Evolutionary conservation across 495 filamentous ascomycete genomes (phyloP).

Genomic region (Coniosporium apollinis): DNA sequence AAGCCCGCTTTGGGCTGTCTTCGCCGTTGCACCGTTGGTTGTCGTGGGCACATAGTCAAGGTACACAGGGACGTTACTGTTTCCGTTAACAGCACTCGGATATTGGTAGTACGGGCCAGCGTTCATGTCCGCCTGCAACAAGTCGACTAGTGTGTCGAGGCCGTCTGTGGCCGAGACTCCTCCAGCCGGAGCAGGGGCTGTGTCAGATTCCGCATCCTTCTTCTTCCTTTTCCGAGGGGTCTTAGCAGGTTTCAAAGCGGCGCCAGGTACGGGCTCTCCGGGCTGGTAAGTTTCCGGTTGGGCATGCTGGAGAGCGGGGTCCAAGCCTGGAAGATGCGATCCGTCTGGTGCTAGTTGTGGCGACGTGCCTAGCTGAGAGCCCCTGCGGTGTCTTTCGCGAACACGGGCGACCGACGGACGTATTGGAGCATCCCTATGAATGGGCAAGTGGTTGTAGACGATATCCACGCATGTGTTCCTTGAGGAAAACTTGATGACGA

Average conservation of each 20-base stretch:
- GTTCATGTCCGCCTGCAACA: background rate
- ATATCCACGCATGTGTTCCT: background rate
- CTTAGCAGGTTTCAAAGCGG: background rate
- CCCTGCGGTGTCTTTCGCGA: background rate
- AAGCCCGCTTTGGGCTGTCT: background rate
- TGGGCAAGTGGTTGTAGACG: background rate
- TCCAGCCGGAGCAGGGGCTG: too few species aligned
- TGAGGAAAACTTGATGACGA: background rate
- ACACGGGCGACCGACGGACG: too few species aligned
- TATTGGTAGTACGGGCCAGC: background rate
- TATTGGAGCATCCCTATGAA: background rate
- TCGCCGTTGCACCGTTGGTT: background rate
- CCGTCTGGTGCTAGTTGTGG: background rate
- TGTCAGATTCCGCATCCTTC: too few species aligned
- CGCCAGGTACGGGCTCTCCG: background rate
- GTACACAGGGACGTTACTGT: background rate
- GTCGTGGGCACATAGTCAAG: background rate
- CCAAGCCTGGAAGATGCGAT: background rate
- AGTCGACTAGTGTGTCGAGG: too few species aligned
- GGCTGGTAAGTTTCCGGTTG: background rate
- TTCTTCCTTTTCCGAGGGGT: too few species aligned
- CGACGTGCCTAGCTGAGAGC: background rate
- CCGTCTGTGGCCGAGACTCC: too few species aligned
- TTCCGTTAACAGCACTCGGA: background rate
- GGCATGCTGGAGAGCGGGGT: background rate